Base-by-base conservation (phyloP, 2,329 filamentous ascomycete genomes). In the Neodidymelliopsis sp. region DNA sequence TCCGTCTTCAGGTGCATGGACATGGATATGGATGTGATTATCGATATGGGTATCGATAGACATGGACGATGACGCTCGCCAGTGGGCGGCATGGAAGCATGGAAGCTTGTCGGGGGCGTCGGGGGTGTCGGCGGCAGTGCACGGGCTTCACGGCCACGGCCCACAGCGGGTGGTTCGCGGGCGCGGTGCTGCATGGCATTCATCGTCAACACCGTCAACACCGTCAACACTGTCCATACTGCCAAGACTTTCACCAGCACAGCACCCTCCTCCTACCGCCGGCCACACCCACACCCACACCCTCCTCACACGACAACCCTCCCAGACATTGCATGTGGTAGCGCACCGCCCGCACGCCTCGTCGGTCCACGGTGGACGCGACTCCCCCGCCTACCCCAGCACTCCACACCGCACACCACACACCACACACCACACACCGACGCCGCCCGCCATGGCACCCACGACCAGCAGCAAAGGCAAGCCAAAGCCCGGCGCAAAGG, bases 401-500 rank as follows among this genome's bases (percentile, higher is more conserved):
- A 24, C 11, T 23, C 20, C 43, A 16, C 28, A 7, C n/a, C n/a
- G n/a, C n/a, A 34, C 35, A 12, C 35, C 27, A 41, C 2, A 30
- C 12, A 29, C 27, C 12, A n/a, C 27, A 12, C 29, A 13, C 29
- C 29, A 31, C 13, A 16, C 31, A 16, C 28, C 37, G 37, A 28
- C 27, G 9, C 48, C 46, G 12, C 16, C 34, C 30, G 39, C 38
- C 54, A 73, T 73, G 69, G 65, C 71, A n/a, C 64, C 67, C 31
- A 46, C 61, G 1, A 63, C 70, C 43, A 69, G 69, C 56, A 69
- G 66, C 61, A 75, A 74, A 54, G 71, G 63, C 76, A 90, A 90
- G 75, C 79, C 77, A 49, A 83, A 79, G 56, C 64, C 62, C 2
- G 57, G 59, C 34, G 63, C 62, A 8, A 71, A 68, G 55, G 57